Percentiles rank a stretch among this genome's conserved stretches.
These are phyloP conservation scores for Penicillium carneum DNA, from an alignment of 2,329 filamentous ascomycete species.

Conservation along the genomic window DNA sequence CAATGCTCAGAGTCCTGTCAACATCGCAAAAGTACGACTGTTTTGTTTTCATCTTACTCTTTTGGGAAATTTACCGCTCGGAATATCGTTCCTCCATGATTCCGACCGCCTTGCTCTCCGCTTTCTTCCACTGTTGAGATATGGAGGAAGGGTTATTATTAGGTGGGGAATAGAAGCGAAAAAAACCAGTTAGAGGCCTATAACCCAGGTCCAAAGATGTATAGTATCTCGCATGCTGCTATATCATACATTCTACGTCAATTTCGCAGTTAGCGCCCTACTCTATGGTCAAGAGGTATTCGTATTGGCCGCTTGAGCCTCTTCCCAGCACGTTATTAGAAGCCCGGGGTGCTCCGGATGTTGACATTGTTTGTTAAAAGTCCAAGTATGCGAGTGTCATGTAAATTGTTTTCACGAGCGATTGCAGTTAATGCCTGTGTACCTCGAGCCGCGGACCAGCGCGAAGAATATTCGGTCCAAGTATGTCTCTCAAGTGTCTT, in stretches of 20 bases:
- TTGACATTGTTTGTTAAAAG: neutral
- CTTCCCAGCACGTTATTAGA: neutral
- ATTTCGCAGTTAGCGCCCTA: neutral
- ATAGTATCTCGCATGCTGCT: neutral
- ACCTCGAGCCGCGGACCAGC: neutral
- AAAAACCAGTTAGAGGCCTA: neutral
- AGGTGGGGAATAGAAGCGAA: neutral
- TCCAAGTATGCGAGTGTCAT: neutral
- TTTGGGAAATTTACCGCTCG: conserved; percentile 27
- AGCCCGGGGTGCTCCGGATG: neutral
- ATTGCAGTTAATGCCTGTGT: neutral
- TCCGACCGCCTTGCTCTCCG: neutral
- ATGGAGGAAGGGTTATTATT: neutral
- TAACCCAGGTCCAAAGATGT: neutral
- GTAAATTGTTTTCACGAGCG: neutral
- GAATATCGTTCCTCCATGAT: neutral
- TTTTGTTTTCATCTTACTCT: conserved; percentile 46
- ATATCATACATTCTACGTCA: neutral
- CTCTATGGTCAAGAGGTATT: neutral
- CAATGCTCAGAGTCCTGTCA: conserved; percentile 5
- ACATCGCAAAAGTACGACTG: conserved; percentile 14
- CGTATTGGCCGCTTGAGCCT: neutral
- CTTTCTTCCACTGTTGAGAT: neutral
- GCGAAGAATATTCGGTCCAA: neutral
- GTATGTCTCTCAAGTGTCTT: neutral